Conservation (phyloP, 768 basidiomycete species). For the Naganishia randhawae region DNA sequence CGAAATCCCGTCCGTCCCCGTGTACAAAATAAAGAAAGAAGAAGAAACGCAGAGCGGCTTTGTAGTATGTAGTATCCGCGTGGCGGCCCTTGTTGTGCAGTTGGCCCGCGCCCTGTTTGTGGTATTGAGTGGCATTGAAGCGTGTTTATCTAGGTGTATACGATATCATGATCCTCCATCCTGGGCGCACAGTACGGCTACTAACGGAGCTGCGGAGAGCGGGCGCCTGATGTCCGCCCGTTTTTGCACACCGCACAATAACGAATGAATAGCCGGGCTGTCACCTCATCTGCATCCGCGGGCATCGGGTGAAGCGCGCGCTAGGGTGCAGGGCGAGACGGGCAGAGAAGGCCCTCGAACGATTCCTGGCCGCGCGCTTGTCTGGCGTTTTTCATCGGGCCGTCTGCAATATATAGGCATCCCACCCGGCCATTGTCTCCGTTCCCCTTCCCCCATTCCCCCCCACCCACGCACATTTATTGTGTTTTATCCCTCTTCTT, state of each 20-base stretch:
- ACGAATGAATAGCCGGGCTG: slow-evolving; percentile 1
- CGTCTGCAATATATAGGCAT: not conserved
- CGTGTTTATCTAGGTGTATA: not conserved
- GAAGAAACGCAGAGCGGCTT: not conserved
- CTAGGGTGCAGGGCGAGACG: too few species aligned
- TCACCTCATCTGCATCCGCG: slow-evolving; percentile 11
- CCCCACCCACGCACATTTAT: slow-evolving; percentile 14
- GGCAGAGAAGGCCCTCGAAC: too few species aligned
- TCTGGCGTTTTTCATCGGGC: not conserved
- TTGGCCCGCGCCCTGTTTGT: not conserved
- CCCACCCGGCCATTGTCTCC: not conserved
- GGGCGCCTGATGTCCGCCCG: not conserved
- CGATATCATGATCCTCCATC: slow-evolving; percentile 12
- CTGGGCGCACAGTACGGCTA: not conserved
- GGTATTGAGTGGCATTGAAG: not conserved
- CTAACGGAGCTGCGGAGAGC: not conserved
- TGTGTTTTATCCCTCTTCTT: not conserved
- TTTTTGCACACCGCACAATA: not conserved
- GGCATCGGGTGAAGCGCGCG: slow-evolving; percentile 5
- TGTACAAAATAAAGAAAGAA: slow-evolving; percentile 5
- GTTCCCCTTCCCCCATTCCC: not conserved
- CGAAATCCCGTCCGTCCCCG: not conserved
- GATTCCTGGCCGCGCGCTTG: slow-evolving; percentile 1
- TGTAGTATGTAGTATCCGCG: not conserved
- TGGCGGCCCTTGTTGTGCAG: slow-evolving; percentile 2